A percentile compares a stretch with the other conserved stretches of the same genome.
Evolutionary conservation across 805 yeast species (phyloP).

Genomic region (Candida michaelii): DNA sequence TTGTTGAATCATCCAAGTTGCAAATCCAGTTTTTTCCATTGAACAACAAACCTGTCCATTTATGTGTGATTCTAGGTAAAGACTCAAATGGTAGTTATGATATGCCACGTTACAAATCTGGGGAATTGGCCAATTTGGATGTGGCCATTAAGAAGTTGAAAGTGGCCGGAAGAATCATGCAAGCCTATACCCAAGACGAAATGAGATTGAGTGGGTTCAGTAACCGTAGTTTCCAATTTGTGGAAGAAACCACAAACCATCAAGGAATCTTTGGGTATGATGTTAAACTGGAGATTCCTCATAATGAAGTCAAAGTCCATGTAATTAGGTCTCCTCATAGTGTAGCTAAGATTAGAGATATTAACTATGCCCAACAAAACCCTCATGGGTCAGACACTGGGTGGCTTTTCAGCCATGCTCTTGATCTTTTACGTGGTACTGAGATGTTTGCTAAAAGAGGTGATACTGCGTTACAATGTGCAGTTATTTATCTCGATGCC

Average conservation of each 20-base stretch:
- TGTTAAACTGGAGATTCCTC: conserved; percentile 52
- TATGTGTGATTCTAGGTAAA: conserved; percentile 71
- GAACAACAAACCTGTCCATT: conserved; percentile 74
- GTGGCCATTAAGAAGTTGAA: conserved; percentile 72
- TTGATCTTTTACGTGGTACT: conserved; percentile 58
- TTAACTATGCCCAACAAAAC: conserved; percentile 86
- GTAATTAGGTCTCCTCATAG: conserved; percentile 67
- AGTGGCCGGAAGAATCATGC: conserved; percentile 84
- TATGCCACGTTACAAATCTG: conserved; percentile 52
- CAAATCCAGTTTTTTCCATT: conserved; percentile 45
- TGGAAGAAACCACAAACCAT: conserved; percentile 46
- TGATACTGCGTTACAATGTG: conserved; percentile 69
- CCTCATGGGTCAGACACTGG: conserved; percentile 69
- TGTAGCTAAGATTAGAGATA: conserved; percentile 69
- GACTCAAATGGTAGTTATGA: conserved; percentile 77
- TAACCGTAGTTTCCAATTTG: conserved; percentile 71
- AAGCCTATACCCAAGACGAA: conserved; percentile 88
- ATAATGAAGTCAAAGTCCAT: conserved; percentile 73
- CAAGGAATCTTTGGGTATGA: conserved; percentile 35
- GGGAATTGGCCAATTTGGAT: conserved; percentile 67
- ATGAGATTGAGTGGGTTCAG: conserved; percentile 80
- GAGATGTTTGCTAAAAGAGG: conserved; percentile 33
- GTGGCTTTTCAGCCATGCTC: conserved; percentile 73
- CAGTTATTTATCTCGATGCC: conserved; percentile 80
- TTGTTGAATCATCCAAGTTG: conserved; percentile 16